phyloP scores from a whole-genome alignment of 139 green algal species.

The Chlorella sp. region DNA sequence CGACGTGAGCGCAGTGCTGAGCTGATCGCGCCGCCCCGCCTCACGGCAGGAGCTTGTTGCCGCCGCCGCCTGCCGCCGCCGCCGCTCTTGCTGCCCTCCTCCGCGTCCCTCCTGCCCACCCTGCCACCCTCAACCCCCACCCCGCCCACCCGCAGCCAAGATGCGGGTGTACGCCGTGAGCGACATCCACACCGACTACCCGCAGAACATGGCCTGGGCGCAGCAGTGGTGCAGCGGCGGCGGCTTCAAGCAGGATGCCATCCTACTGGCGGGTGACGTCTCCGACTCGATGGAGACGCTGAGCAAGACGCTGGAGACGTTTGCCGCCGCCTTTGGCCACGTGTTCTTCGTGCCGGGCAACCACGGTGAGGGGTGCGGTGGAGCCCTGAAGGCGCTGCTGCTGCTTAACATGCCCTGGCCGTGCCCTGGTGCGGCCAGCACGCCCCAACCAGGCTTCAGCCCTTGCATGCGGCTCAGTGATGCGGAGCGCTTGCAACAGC shows the following conservation, averaged over 20 bases:
- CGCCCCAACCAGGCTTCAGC: background rate
- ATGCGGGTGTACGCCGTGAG: conserved; percentile 65
- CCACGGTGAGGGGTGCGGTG: conserved; percentile 46
- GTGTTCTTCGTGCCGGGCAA: conserved; percentile 81
- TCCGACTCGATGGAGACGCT: conserved; percentile 65
- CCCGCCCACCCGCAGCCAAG: background rate
- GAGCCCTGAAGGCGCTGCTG: too few relatives aligned
- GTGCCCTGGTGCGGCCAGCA: background rate
- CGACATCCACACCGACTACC: conserved; percentile 82
- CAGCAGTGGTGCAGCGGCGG: background rate
- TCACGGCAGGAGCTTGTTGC: too few relatives aligned
- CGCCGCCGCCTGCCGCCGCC: too few relatives aligned
- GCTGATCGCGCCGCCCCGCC: too few relatives aligned
- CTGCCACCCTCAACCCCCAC: too few relatives aligned
- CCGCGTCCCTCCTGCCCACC: too few relatives aligned
- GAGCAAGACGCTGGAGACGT: conserved; percentile 50
- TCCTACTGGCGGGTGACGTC: conserved; percentile 83
- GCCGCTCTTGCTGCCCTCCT: too few relatives aligned
- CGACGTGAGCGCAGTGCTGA: too few relatives aligned
- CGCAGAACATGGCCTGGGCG: conserved; percentile 60
- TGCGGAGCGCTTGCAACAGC: too few relatives aligned
- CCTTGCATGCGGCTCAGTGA: too few relatives aligned
- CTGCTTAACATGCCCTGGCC: too few relatives aligned
- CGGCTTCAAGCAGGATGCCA: conserved; percentile 39
- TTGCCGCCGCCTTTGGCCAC: conserved; percentile 50